Evolutionary conservation across 2,329 filamentous ascomycete species (phyloP).

Genomic region (Knufia fluminis): DNA sequence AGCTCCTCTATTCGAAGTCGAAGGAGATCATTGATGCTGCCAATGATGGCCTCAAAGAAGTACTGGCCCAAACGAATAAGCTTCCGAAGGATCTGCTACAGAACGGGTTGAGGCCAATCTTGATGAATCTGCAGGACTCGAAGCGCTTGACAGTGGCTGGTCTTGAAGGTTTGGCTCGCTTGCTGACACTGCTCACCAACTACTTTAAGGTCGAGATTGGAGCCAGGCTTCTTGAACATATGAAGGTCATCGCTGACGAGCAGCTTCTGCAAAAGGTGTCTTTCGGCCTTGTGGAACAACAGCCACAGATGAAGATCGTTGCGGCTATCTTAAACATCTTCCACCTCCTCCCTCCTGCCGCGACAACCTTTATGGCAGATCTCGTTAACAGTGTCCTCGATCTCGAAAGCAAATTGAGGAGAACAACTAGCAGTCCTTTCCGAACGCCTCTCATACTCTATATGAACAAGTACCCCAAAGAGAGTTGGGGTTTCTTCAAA

Average conservation of each 20-base stretch:
- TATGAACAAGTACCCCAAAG: constrained; percentile 82
- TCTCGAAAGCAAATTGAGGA: constrained; percentile 71
- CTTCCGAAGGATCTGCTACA: constrained; percentile 92
- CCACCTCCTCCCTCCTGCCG: constrained; percentile 83
- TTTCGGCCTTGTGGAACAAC: constrained; percentile 89
- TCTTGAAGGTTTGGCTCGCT: constrained; percentile 78
- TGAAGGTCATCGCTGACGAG: constrained; percentile 80
- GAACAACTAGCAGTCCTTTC: constrained; percentile 88
- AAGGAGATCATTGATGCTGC: constrained; percentile 88
- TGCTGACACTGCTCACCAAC: constrained; percentile 85
- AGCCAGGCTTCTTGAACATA: constrained; percentile 81
- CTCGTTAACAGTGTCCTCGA: constrained; percentile 85
- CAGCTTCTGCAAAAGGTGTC: constrained; percentile 76
- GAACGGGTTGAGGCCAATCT: constrained; percentile 84
- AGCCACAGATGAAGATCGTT: constrained; percentile 86
- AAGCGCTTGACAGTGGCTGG: constrained; percentile 82
- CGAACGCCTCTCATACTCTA: constrained; percentile 83
- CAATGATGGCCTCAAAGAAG: constrained; percentile 78
- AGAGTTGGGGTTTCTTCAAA: constrained; percentile 75
- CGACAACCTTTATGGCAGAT: constrained; percentile 81
- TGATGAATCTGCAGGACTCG: constrained; percentile 91
- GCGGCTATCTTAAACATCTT: constrained; percentile 95
- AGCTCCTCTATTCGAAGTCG: constrained; percentile 87
- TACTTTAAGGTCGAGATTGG: constrained; percentile 99
- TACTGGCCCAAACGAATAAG: constrained; percentile 80